Percentiles rank a stretch among this genome's conserved stretches.
phyloP scores from a whole-genome alignment of 331 rosid species.

The Acacia pycnantha region DNA sequence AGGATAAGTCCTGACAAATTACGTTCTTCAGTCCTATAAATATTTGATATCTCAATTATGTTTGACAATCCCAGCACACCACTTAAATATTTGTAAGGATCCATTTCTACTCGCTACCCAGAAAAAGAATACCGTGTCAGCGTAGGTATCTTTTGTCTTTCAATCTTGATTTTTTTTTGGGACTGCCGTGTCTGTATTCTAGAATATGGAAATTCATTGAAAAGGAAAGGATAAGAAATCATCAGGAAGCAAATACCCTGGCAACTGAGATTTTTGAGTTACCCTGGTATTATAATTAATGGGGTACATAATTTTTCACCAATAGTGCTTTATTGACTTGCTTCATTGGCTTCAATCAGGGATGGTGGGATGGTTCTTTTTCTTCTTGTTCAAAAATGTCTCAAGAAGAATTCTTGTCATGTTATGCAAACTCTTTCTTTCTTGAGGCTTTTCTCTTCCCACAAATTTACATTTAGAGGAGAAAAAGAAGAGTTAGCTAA shows the following conservation, averaged over 20 bases:
- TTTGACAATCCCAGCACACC: background rate
- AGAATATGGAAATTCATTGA: background rate
- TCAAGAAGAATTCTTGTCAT: background rate
- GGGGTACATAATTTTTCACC: conserved; percentile 39
- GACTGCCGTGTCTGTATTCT: background rate
- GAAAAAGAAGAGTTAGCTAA: conserved; percentile 27
- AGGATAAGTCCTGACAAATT: background rate
- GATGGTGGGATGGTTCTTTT: background rate
- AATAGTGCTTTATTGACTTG: background rate
- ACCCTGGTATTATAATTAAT: conserved; percentile 55
- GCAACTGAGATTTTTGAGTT: conserved; percentile 39
- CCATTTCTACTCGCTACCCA: background rate
- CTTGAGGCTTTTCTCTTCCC: conserved; percentile 34
- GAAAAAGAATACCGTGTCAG: background rate
- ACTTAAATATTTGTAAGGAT: background rate
- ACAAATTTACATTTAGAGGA: conserved; percentile 21
- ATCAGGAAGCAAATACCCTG: conserved; percentile 25
- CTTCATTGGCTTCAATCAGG: conserved; percentile 13
- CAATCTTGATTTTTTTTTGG: background rate
- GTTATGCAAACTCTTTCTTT: background rate
- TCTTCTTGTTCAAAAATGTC: background rate
- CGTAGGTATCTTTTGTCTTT: background rate
- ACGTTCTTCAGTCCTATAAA: background rate
- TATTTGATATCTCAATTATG: background rate
- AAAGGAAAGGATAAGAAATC: conserved; percentile 29